These are phyloP conservation scores for Flagelloscypha sp. DNA, from an alignment of 768 basidiomycete species.

Conservation along the genomic window DNA sequence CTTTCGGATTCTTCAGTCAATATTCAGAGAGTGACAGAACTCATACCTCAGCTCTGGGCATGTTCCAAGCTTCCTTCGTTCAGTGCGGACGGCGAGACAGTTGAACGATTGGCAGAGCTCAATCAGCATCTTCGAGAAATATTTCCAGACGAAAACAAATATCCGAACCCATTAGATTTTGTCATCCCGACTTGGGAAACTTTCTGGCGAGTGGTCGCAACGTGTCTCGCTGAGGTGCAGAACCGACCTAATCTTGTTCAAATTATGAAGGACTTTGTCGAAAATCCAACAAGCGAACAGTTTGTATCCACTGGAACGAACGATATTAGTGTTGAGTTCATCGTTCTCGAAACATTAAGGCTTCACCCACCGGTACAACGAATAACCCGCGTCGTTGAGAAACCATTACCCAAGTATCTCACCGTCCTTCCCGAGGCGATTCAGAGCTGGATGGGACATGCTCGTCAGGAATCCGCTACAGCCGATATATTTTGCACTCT, in stretches of 20 bases:
- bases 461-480: too few relatives aligned
- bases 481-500: conserved; percentile 29
- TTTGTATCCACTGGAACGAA: conserved; percentile 17
- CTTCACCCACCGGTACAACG: conserved; percentile 44
- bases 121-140: conserved; percentile 30
- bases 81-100: conserved; percentile 17
- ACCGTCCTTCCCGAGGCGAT: conserved; percentile 15
- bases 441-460: conserved; percentile 10
- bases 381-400: conserved; percentile 25
- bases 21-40: conserved; percentile 26
- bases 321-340: conserved; percentile 24
- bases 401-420: conserved; percentile 8
- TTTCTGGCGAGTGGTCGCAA: conserved; percentile 52
- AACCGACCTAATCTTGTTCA: conserved; percentile 14
- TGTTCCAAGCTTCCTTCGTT: conserved; percentile 32
- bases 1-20: conserved; percentile 22
- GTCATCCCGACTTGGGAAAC: conserved; percentile 57
- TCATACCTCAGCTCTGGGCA: conserved; percentile 41
- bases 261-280: conserved; percentile 29
- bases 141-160: conserved; percentile 24
- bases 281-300: conserved; percentile 17
- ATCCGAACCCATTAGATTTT: conserved; percentile 37
- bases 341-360: conserved; percentile 38
- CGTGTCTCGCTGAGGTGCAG: conserved; percentile 29
- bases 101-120: conserved; percentile 26